These are phyloP conservation scores for Talaromyces trachyspermus DNA, from an alignment of 495 filamentous ascomycete genomes.

Conservation along the genomic window DNA sequence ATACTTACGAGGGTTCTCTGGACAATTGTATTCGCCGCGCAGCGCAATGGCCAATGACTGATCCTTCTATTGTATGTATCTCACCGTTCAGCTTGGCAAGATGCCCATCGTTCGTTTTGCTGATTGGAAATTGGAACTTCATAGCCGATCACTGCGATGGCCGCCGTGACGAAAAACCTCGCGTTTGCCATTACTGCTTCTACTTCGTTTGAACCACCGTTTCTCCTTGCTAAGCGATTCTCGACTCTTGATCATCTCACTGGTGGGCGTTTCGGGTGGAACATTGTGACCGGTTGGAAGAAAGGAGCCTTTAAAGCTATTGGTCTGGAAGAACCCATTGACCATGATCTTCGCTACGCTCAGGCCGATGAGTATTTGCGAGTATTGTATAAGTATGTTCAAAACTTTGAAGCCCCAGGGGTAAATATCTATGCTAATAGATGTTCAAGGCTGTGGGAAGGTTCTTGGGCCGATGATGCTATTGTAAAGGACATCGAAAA, in stretches of 20 bases:
- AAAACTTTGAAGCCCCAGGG: not conserved
- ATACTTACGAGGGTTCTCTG: slow-evolving; percentile 50
- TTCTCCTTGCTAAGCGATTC: slow-evolving; percentile 49
- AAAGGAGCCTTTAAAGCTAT: slow-evolving; percentile 53
- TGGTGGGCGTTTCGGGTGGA: slow-evolving; percentile 54
- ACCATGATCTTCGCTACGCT: slow-evolving; percentile 55
- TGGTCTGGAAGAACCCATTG: slow-evolving; percentile 46
- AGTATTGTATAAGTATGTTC: slow-evolving; percentile 45
- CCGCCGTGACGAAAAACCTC: slow-evolving; percentile 40
- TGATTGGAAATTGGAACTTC: slow-evolving; percentile 10
- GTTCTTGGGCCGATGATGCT: slow-evolving; percentile 51
- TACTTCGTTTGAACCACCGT: slow-evolving; percentile 54
- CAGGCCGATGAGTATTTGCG: slow-evolving; percentile 55
- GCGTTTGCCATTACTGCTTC: slow-evolving; percentile 42
- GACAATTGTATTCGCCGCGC: slow-evolving; percentile 44
- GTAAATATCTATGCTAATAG: not conserved
- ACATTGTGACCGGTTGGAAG: slow-evolving; percentile 57
- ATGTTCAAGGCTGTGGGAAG: slow-evolving; percentile 49
- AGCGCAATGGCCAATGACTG: slow-evolving; percentile 53
- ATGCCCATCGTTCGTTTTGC: not conserved
- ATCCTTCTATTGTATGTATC: slow-evolving; percentile 44
- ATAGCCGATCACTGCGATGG: slow-evolving; percentile 43
- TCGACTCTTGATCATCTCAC: slow-evolving; percentile 60
- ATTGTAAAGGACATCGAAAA: slow-evolving; percentile 38
- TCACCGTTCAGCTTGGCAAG: not conserved